phyloP scores from a whole-genome alignment of 2,329 filamentous ascomycete species.

The Botryosphaeria dothidea region DNA sequence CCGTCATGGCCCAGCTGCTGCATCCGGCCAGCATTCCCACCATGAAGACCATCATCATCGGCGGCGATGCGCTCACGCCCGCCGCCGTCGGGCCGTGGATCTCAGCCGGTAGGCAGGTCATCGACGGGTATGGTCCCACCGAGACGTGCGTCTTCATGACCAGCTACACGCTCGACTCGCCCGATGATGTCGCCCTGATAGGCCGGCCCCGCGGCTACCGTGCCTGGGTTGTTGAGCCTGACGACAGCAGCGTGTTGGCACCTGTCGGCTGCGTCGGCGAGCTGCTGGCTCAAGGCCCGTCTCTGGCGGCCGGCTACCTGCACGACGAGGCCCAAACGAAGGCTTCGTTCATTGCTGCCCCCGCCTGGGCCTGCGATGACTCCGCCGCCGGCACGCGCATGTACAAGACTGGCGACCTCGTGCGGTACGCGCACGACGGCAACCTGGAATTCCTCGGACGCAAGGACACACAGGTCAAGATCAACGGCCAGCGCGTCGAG shows the following conservation, averaged over 20 bases:
- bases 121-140: constrained; percentile 39
- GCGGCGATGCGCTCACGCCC: constrained; percentile 32
- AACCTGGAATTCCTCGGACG: constrained; percentile 37
- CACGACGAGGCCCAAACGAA: constrained; percentile 33
- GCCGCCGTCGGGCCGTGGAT: background rate
- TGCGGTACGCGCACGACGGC: constrained; percentile 34
- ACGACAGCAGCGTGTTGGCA: constrained; percentile 32
- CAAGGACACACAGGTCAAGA: constrained; percentile 38
- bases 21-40: constrained; percentile 39
- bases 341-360: constrained; percentile 31
- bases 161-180: background rate
- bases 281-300: constrained; percentile 35
- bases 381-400: constrained; percentile 20
- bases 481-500: constrained; percentile 49
- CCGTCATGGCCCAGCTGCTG: constrained; percentile 38
- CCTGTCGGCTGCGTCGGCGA: constrained; percentile 38
- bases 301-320: constrained; percentile 35
- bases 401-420: constrained; percentile 37
- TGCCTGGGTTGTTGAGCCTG: constrained; percentile 35
- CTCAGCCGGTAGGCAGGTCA: constrained; percentile 26
- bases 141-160: background rate
- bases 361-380: background rate
- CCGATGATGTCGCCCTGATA: background rate
- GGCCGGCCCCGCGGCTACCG: background rate
- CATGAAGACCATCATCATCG: constrained; percentile 39